Percentiles rank a stretch among this genome's conserved stretches.
These are phyloP conservation scores for Phlebiopsis gigantea DNA, from an alignment of 768 basidiomycete species.

Conservation along the genomic window DNA sequence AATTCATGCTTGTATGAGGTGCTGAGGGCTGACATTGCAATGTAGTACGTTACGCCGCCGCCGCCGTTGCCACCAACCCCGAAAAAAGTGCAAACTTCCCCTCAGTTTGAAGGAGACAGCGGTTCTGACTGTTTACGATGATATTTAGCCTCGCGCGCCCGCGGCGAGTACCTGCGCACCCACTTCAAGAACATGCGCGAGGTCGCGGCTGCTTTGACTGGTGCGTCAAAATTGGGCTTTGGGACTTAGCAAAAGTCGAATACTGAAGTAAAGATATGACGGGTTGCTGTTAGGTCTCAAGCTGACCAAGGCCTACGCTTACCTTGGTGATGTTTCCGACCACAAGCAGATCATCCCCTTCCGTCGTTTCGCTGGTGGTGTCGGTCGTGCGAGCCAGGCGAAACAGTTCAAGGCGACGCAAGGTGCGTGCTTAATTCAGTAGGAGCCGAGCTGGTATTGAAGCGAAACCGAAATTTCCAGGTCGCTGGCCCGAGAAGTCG, in stretches of 20 bases:
- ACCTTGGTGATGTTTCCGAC: slow-evolving; percentile 90
- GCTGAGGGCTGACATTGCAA: slow-evolving; percentile 12
- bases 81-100: slow-evolving; percentile 75
- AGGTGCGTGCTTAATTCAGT: slow-evolving; percentile 49
- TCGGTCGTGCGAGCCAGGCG: slow-evolving; percentile 91
- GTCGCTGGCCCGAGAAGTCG: slow-evolving; percentile 99
- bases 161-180: slow-evolving; percentile 96
- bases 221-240: slow-evolving; percentile 38
- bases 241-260: background rate
- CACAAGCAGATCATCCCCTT: slow-evolving; percentile 98
- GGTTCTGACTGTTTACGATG: slow-evolving; percentile 10
- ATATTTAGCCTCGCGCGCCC: slow-evolving; percentile 76
- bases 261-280: background rate
- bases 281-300: slow-evolving; percentile 61
- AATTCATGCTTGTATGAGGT: slow-evolving; percentile 13
- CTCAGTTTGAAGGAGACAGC: background rate
- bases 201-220: slow-evolving; percentile 90
- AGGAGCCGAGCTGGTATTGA: background rate
- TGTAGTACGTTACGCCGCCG: slow-evolving; percentile 91
- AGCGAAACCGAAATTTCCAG: slow-evolving; percentile 34
- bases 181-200: slow-evolving; percentile 99
- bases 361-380: slow-evolving; percentile 92
- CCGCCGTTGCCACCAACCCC: slow-evolving; percentile 82
- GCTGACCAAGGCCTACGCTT: slow-evolving; percentile 90
- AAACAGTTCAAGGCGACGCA: slow-evolving; percentile 97